Evolutionary conservation across 139 green algal genomes (phyloP).

Genomic region (Coelastrella sp.): DNA sequence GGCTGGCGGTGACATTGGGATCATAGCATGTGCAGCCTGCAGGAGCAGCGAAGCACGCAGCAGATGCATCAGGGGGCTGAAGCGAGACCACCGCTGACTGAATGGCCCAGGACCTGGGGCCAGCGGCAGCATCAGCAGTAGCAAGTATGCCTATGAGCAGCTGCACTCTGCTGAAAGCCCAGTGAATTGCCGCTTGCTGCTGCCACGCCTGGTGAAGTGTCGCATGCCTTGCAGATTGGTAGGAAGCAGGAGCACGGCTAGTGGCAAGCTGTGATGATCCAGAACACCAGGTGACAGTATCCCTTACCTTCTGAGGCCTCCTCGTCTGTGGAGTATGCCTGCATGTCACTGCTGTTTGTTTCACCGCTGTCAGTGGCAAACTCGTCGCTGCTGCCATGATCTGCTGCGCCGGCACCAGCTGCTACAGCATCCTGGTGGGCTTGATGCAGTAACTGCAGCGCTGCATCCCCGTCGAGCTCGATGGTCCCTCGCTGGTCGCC

Average conservation of each 20-base stretch:
- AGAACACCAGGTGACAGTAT: too few species aligned
- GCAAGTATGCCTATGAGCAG: too few species aligned
- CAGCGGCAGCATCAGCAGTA: too few species aligned
- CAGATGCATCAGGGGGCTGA: not conserved
- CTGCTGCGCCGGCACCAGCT: not conserved
- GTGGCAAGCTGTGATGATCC: too few species aligned
- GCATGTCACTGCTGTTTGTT: not conserved
- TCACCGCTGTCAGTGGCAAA: not conserved
- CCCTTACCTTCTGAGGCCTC: not conserved
- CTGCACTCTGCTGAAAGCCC: too few species aligned
- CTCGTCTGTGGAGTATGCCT: not conserved
- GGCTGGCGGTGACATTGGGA: not conserved
- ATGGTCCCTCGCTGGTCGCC: not conserved
- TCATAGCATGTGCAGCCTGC: conserved; percentile 30
- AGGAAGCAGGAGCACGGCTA: too few species aligned
- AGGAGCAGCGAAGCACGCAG: not conserved
- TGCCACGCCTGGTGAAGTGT: too few species aligned
- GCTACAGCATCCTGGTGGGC: not conserved
- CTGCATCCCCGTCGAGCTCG: not conserved
- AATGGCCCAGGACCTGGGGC: not conserved
- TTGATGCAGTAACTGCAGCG: not conserved
- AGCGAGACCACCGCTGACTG: not conserved
- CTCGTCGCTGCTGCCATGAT: not conserved
- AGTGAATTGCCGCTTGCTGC: too few species aligned
- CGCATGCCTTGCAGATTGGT: too few species aligned